Evolutionary conservation across 345 rosid genomes (phyloP), one percentile per base, ranked within the genome.

Genomic region (Clarkia xantiana): DNA sequence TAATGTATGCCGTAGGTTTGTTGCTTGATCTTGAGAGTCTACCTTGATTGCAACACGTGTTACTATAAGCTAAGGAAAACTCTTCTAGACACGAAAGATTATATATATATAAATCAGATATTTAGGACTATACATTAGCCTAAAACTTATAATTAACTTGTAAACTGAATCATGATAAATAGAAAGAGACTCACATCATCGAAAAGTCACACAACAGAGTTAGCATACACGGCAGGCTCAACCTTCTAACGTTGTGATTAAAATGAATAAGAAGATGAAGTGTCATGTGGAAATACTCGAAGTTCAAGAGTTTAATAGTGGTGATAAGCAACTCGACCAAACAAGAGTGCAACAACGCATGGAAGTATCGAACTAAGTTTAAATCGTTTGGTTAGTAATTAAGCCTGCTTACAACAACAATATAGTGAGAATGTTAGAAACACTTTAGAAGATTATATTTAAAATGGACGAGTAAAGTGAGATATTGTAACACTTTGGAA

Each of bases 41-140:
- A 77, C 57, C 56, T 89, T 49, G 97, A 89, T 58, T 84, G 89
- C 70, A 65, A 82, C 55, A 76, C 78, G 44, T 89, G 95, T 62
- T 78, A 69, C 76, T 63, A 76, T 62, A 89, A 84, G 67, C 64
- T 75, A 7, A 80, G 71, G 61, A 80, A 75, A 64, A 68, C 72
- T 20, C 60, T 88, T 55, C 64, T 70, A 59, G 75, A 64, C 42
- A 78, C 84, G 73, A 84, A 80, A 79, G 86, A 94, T 78, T 44
- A 18, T 11, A 17, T 20, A 2, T 10, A 6, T 6, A 18, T 0
- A 12, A 7, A 10, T 9, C 11, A 11, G 2, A 3, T 42, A 16
- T 3, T 3, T 2, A 42, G 2, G 10, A 3, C 10, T 42, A 10
- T 3, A n/a, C 9, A 5, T 42, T 8, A 8, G 4, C 4, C 4